Evolutionary conservation across 75 land plant genomes (phyloP), one percentile per base, ranked within the genome.

Genomic region (Azolla pinnata): DNA sequence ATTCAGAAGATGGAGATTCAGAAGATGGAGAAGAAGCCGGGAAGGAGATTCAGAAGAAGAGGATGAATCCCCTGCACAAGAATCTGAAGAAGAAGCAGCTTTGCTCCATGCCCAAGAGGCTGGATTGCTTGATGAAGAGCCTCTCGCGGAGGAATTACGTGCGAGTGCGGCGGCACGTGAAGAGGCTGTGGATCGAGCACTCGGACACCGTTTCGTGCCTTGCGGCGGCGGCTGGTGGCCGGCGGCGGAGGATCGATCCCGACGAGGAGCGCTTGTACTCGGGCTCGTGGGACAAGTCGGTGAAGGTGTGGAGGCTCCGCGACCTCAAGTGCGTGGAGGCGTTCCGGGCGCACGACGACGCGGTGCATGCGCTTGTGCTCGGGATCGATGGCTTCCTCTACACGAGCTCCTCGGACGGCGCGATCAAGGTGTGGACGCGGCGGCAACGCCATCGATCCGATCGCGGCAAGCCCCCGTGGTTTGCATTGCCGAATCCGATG

Each of bases 171-270:
- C 54, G 96, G 50, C 71, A 90, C 56, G 79, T 78, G 44, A 73
- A 68, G 60, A 8, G 61, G 8, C 65, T 87, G 17, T 90, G 96
- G 96, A 86, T 90, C 29, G 83, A 87, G 58, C 96, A 90, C 61
- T 75, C 77, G 27, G 96, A 90, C 73, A 72, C 75, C 54, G 81
- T 90, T 21, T 81, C 91, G 5, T 72, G 80, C 56, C 73, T 90
- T 32, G 80, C 96, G 0, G 74, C 70, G 29, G 80, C 96, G 0
- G 74, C 70, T 27, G 58, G 49, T 3, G 49, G 49, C 49, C 9
- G 0, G 21, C 16, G 31, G 8, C 24, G 7, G 29, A 60, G 38
- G 9, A 9, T 0, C 7, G 69, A 67, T 67, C 59, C 72, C 59
- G 45, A 53, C 7, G 26, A 34, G 40, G 24, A 17, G 18, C 30